Evolutionary conservation across 352 stramenopile genomes (phyloP).

Genomic region (Nothophytophthora sp.): DNA sequence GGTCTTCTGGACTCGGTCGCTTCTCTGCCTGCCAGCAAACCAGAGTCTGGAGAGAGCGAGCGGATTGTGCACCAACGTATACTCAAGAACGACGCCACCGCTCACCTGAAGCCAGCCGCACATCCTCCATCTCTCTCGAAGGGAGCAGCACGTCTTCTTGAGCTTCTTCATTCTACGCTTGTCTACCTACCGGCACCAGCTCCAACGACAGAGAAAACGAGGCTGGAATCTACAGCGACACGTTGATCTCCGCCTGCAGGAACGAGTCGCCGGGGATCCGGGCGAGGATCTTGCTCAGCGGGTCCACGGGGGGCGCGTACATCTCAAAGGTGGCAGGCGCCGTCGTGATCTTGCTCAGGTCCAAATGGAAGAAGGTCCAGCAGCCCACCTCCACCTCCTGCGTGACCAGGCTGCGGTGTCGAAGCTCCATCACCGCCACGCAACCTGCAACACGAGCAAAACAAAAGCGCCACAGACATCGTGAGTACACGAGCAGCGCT

Average conservation of each 20-base stretch:
- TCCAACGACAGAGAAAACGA: too few relatives aligned
- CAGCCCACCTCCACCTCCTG: conserved; percentile 87
- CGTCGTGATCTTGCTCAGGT: conserved; percentile 89
- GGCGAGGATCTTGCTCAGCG: conserved; percentile 85
- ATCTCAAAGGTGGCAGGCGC: conserved; percentile 87
- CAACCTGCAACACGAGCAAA: conserved; percentile 51
- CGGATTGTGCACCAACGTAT: too few relatives aligned
- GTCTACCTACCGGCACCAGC: too few relatives aligned
- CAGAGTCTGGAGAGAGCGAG: too few relatives aligned
- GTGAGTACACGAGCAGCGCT: conserved; percentile 2
- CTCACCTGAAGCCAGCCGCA: too few relatives aligned
- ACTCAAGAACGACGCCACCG: neutral
- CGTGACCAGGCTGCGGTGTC: conserved; percentile 80
- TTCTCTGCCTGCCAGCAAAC: too few relatives aligned
- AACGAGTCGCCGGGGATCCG: conserved; percentile 87
- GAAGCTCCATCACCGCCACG: conserved; percentile 87
- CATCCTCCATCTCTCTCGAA: too few relatives aligned
- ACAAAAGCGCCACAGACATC: conserved; percentile 2
- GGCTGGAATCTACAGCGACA: conserved; percentile 59
- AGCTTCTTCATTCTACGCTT: neutral
- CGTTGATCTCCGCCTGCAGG: conserved; percentile 88
- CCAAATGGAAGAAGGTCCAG: conserved; percentile 90
- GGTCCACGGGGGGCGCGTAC: conserved; percentile 84
- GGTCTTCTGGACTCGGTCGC: too few relatives aligned
- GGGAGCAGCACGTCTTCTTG: neutral